Evolutionary conservation across 2,329 filamentous ascomycete genomes (phyloP).

Genomic region (Clonostachys sp.): DNA sequence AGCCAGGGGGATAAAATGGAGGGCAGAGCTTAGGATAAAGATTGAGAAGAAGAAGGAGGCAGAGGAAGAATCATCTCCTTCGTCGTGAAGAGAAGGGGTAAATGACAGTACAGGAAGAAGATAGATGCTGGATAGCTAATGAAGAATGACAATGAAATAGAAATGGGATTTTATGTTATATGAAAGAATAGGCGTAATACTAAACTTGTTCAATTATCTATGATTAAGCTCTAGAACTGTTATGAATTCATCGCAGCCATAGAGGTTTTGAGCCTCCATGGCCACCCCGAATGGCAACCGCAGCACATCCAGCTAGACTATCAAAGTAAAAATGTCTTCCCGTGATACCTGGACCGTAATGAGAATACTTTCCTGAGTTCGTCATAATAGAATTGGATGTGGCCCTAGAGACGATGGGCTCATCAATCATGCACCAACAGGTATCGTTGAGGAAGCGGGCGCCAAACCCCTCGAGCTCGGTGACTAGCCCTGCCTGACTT

Average conservation of each 20-base stretch:
- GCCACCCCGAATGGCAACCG: constrained; percentile 8
- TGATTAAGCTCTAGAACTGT: too few relatives aligned
- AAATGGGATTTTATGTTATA: too few relatives aligned
- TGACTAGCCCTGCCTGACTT: constrained; percentile 17
- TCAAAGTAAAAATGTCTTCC: constrained; percentile 14
- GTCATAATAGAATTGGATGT: constrained; percentile 27
- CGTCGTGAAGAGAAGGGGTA: too few relatives aligned
- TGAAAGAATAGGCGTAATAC: too few relatives aligned
- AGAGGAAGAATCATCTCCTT: too few relatives aligned
- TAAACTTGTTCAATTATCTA: too few relatives aligned
- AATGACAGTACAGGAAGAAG: too few relatives aligned
- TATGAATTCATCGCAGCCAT: too few relatives aligned
- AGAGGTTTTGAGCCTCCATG: neutral
- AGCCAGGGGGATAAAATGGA: constrained; percentile 42
- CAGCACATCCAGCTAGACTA: constrained; percentile 13
- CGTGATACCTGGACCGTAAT: constrained; percentile 26
- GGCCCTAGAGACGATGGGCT: constrained; percentile 24
- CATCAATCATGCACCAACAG: constrained; percentile 40
- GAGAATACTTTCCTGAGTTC: constrained; percentile 40
- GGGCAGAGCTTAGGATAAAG: constrained; percentile 12
- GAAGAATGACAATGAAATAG: too few relatives aligned
- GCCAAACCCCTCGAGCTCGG: constrained; percentile 25
- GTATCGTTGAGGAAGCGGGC: constrained; percentile 34
- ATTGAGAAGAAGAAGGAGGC: too few relatives aligned
- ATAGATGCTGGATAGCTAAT: too few relatives aligned